Conservation (phyloP, 2,329 filamentous ascomycete species). For the Pseudocercospora pini-densiflorae region DNA sequence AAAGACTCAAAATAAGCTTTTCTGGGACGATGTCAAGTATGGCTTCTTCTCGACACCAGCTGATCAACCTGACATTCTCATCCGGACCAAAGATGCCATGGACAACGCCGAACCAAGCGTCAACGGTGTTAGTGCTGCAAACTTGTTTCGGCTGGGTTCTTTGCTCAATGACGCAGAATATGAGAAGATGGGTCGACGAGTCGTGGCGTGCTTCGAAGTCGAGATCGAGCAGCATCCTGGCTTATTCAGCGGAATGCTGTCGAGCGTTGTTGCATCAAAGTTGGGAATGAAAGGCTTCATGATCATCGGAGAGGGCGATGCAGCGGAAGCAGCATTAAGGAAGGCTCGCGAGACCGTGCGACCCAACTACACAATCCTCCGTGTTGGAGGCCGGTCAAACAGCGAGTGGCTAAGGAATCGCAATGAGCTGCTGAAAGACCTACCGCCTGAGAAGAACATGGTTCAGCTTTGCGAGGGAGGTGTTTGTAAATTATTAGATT, state of each 20-base stretch:
- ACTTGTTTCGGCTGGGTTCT: slow-evolving; percentile 79
- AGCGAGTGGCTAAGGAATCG: slow-evolving; percentile 56
- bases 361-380: slow-evolving; percentile 43
- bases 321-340: slow-evolving; percentile 47
- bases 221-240: slow-evolving; percentile 94
- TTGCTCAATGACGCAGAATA: slow-evolving; percentile 71
- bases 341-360: slow-evolving; percentile 46
- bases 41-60: slow-evolving; percentile 76
- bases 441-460: slow-evolving; percentile 47
- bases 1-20: slow-evolving; percentile 72
- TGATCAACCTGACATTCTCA: slow-evolving; percentile 70
- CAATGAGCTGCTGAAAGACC: slow-evolving; percentile 52
- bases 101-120: slow-evolving; percentile 89
- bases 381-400: slow-evolving; percentile 42
- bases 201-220: slow-evolving; percentile 83
- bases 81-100: slow-evolving; percentile 93
- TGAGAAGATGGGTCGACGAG: slow-evolving; percentile 68
- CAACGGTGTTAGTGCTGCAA: slow-evolving; percentile 84
- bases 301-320: slow-evolving; percentile 55
- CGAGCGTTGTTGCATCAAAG: slow-evolving; percentile 73
- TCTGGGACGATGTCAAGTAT: slow-evolving; percentile 67
- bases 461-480: slow-evolving; percentile 54
- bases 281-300: slow-evolving; percentile 69
- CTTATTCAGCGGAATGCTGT: slow-evolving; percentile 82
- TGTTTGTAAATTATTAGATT: slow-evolving; percentile 38